Base-by-base conservation (phyloP, 2,329 filamentous ascomycete species). In the Exophiala calicioides region DNA sequence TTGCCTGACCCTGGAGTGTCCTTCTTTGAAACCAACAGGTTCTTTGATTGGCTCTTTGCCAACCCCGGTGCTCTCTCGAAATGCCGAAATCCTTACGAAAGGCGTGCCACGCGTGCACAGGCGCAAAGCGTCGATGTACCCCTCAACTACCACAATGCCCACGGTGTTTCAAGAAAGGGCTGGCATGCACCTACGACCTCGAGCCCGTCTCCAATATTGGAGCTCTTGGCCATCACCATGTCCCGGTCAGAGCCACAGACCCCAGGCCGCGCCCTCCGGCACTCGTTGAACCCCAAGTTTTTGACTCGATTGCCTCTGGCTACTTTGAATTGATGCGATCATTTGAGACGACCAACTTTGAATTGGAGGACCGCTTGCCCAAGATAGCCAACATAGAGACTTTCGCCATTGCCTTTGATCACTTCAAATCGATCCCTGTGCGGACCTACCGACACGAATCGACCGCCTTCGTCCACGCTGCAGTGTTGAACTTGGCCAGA, bases 121-220 rank as follows among this genome's bases (percentile, higher is more conserved):
- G 72, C 56, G 72, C 78, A 18, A 82, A 82, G 61, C 71, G 79
- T 10, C 75, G 74, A 36, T 82, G 80, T 60, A 75, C 79, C 53
- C 70, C 76, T 27, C 69, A 68, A 13, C 59, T 70, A 10, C 79
- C 79, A 2, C 59, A 68, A 9, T 84, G 80, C 55, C 62, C 71
- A 12, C 71, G 80, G 32, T 83, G 80, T 58, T 59, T 63, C 0
- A 71, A 73, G 45, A 71, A 77, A 20, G 62, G 65, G 1, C 60
- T 81, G 1, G 38, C 59, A 0, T 82, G 80, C 61, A 58, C 67
- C 3, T 81, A 80, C 50, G 55, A 56, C 41, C 43, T 58, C 27
- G 55, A 58, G 29, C 55, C 55, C 16, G 53, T 58, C 18, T 48
- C 43, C 21, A 47, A 50, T 29, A 24, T 8, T 2, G 27, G 36